Conservation (phyloP, 2,329 filamentous ascomycete species). For the Dothideomycetes sp. region DNA sequence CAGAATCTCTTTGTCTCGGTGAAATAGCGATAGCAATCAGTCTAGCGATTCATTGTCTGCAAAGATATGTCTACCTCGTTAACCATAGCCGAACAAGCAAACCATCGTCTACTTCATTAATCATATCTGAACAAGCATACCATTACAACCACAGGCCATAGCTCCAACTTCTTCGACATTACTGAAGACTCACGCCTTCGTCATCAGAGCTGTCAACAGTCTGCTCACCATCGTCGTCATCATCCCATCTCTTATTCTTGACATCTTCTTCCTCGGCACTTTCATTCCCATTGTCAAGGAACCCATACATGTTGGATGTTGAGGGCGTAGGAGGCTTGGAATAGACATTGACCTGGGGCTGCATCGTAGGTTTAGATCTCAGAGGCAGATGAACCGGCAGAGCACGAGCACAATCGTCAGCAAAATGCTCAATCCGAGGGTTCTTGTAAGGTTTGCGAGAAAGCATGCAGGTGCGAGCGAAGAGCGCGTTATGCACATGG, state of each 20-base stretch:
- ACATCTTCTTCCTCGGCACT: background rate
- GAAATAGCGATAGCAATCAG: background rate
- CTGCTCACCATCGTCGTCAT: background rate
- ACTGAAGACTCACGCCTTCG: background rate
- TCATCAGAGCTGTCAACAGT: background rate
- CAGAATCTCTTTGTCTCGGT: too few relatives aligned
- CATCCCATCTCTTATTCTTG: background rate
- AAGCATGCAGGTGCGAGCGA: conserved; percentile 72
- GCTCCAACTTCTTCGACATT: too few relatives aligned
- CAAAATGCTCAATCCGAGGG: conserved; percentile 59
- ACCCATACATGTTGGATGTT: background rate
- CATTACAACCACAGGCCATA: too few relatives aligned
- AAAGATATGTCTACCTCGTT: background rate
- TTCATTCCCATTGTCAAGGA: background rate
- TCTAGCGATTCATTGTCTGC: background rate
- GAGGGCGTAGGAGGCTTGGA: background rate
- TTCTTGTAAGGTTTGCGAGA: conserved; percentile 56
- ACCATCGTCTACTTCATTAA: too few relatives aligned
- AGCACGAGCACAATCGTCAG: conserved; percentile 62
- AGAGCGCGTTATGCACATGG: conserved; percentile 69
- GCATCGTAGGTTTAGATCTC: background rate
- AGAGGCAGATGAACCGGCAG: conserved; percentile 30
- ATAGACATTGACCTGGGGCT: background rate
- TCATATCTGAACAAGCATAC: too few relatives aligned
- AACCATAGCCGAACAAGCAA: background rate